Percentiles rank a stretch among this genome's conserved stretches.
These are phyloP conservation scores for Phoenix roebelenii DNA, from an alignment of 176 grass and related monocot species.

Conservation along the genomic window DNA sequence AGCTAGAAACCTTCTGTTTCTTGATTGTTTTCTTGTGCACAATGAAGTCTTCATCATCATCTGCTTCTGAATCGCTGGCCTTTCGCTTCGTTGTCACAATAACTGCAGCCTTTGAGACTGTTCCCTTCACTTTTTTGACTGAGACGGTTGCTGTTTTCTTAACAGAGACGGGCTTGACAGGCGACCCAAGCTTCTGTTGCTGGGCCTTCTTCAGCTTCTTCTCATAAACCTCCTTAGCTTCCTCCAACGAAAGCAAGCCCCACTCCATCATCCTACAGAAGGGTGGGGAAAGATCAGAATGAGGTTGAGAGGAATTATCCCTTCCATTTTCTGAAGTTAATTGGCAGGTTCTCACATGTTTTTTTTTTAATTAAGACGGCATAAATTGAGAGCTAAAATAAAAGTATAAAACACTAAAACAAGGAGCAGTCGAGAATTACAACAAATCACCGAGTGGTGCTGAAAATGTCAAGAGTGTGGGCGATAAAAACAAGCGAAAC, in stretches of 20 bases:
- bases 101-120: conserved; percentile 1
- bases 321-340: no score
- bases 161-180: conserved; percentile 25
- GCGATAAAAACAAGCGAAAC: no score
- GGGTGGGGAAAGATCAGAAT: not conserved
- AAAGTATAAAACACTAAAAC: no score
- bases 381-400: no score
- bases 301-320: no score
- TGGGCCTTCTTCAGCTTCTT: conserved; percentile 42
- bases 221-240: conserved; percentile 34
- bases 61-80: conserved; percentile 24
- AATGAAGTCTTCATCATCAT: conserved; percentile 33
- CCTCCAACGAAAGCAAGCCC: conserved; percentile 51
- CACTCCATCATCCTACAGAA: conserved; percentile 77
- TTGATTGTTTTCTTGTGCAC: conserved; percentile 23
- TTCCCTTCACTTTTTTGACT: conserved; percentile 19
- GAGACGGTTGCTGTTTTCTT: conserved; percentile 18
- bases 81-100: conserved; percentile 35
- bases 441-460: no score
- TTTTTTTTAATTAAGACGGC: no score
- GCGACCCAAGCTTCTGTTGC: conserved; percentile 35
- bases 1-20: conserved; percentile 37
- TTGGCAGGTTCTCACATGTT: no score
- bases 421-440: no score
- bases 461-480: no score